Base-by-base conservation (phyloP, 1,139 yeast genomes). In the Pichia sp. region DNA sequence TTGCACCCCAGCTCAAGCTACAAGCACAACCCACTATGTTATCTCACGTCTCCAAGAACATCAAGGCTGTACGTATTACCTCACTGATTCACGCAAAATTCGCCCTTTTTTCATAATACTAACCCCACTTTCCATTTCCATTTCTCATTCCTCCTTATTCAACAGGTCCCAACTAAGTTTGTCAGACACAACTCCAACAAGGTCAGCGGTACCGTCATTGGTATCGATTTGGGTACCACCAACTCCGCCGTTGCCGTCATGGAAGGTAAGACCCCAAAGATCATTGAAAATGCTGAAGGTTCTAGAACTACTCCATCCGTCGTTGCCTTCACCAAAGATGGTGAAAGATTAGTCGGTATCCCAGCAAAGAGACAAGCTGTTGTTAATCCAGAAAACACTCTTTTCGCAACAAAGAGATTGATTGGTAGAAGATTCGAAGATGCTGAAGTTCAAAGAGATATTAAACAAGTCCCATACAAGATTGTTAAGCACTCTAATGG, bases 351-450 rank as follows among this genome's bases (percentile, higher is more conserved):
- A 50, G 98, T 91, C 51, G 98, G 98, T 74, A 87, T 86, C 47
- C 94, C 96, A 56, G 98, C 98, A 56, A 91, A 88, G 75, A 86
- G 97, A 68, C 98, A 91, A 69, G 97, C 97, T 44, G 96, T 88
- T 48, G 95, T 91, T 52, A 91, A 91, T 79, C 96, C 97, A 40
- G 96, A 86, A 65, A 91, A 91, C 74, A 91, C 98, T 44, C 71
- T 91, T 52, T 91, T 86, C 51, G 98, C 97, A 65, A 91, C 98
- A 62, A 91, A 91, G 77, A 86, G 98, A 73, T 73, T 91, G 64
- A 91, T 91, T 63, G 99, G 99, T 66, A 84, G 98, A 67, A 82
- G 97, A 65, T 91, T 78, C 63, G 96, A 88, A 66, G 99, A 91
- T 64, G 64, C 69, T 44, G 98, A 91, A 69, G 96, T 91, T 45